These are phyloP conservation scores for Alternaria atra DNA, from an alignment of 2,329 filamentous ascomycete genomes.

Conservation along the genomic window DNA sequence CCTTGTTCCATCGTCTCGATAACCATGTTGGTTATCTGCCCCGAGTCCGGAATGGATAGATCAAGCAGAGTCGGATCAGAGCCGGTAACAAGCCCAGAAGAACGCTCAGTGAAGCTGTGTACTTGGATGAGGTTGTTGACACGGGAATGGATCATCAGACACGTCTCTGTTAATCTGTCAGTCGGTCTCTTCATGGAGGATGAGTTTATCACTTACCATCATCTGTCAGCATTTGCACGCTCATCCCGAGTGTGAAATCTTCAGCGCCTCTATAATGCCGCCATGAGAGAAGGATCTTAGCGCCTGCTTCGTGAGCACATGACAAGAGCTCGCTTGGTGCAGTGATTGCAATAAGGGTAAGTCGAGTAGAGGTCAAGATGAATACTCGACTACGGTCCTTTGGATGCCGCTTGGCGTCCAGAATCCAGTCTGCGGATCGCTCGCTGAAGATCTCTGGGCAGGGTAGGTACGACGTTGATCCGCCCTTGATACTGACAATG, in stretches of 20 bases:
- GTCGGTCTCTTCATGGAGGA: background rate
- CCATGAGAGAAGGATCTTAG: slow-evolving; percentile 57
- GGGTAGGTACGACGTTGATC: slow-evolving; percentile 27
- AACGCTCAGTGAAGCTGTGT: slow-evolving; percentile 35
- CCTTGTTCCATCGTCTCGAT: slow-evolving; percentile 32
- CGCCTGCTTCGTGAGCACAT: slow-evolving; percentile 33
- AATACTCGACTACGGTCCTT: slow-evolving; percentile 61
- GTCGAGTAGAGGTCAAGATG: slow-evolving; percentile 64
- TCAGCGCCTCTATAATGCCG: slow-evolving; percentile 64
- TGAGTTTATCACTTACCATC: slow-evolving; percentile 36
- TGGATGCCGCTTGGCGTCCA: slow-evolving; percentile 65
- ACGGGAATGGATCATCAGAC: slow-evolving; percentile 46
- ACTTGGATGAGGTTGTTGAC: slow-evolving; percentile 43
- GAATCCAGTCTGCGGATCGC: slow-evolving; percentile 58
- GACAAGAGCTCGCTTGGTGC: slow-evolving; percentile 36
- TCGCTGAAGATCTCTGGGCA: slow-evolving; percentile 37
- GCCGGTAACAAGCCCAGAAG: slow-evolving; percentile 20
- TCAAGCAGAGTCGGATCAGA: slow-evolving; percentile 40
- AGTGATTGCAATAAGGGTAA: slow-evolving; percentile 61
- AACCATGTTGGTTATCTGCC: slow-evolving; percentile 25
- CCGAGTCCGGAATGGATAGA: slow-evolving; percentile 20
- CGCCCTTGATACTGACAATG: slow-evolving; percentile 47
- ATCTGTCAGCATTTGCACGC: slow-evolving; percentile 35
- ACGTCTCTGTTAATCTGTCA: slow-evolving; percentile 33
- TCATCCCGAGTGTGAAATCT: slow-evolving; percentile 60